Percentiles rank a stretch among this genome's conserved stretches.
Conservation (phyloP, 148 eudicot species). For the Spergularia marina region DNA sequence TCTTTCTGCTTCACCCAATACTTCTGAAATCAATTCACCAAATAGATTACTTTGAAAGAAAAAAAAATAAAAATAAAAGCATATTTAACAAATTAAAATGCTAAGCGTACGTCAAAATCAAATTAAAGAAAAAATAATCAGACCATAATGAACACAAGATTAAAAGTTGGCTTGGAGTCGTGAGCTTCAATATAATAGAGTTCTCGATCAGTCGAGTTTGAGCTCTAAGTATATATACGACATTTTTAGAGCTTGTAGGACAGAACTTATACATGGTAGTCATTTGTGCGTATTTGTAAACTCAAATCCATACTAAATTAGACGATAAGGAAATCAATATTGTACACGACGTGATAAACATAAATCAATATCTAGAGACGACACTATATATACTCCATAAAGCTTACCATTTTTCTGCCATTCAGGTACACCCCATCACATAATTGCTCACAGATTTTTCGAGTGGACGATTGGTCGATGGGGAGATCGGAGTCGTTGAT, state of each 20-base stretch:
- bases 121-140: neutral
- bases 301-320: no score
- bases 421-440: conserved; percentile 47
- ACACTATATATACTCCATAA: no score
- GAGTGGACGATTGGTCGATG: conserved; percentile 39
- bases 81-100: no score
- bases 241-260: neutral
- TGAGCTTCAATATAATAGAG: no score
- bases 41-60: neutral
- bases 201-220: no score
- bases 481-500: conserved; percentile 41
- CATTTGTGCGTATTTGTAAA: no score
- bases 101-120: no score
- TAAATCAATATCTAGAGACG: neutral
- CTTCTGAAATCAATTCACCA: conserved; percentile 32
- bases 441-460: conserved; percentile 38
- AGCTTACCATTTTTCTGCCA: conserved; percentile 42
- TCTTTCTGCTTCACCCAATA: conserved; percentile 62
- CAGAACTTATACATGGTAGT: neutral
- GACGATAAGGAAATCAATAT: no score
- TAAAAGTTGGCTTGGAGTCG: neutral
- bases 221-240: no score
- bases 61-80: no score
- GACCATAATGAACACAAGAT: no score
- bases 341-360: no score